Conservation (phyloP, 257 asterid genomes). For the Nicotiana undulata region DNA sequence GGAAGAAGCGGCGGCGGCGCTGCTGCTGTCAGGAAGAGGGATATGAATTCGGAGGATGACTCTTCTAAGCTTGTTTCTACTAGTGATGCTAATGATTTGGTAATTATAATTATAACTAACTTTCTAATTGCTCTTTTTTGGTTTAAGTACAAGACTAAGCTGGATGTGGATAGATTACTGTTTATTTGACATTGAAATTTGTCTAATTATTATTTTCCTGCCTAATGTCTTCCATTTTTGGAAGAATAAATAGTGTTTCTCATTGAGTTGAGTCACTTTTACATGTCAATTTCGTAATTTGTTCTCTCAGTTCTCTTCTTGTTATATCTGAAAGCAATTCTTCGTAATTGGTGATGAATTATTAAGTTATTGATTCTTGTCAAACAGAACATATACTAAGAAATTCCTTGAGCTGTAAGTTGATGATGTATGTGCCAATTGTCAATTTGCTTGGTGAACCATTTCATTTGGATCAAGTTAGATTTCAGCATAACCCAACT, state of each 20-base stretch:
- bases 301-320: neutral
- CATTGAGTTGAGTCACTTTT: neutral
- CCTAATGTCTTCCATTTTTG: neutral
- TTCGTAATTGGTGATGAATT: neutral
- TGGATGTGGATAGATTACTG: neutral
- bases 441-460: neutral
- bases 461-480: neutral
- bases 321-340: neutral
- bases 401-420: neutral
- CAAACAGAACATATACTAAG: neutral
- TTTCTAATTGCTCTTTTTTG: neutral
- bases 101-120: conserved; percentile 8
- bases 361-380: neutral
- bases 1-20: conserved; percentile 30
- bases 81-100: conserved; percentile 45
- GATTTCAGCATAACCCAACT: neutral
- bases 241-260: neutral
- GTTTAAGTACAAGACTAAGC: neutral
- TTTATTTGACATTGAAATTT: neutral
- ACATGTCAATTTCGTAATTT: neutral
- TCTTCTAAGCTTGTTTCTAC: conserved; percentile 42
- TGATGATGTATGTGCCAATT: neutral
- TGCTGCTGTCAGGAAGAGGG: conserved; percentile 44
- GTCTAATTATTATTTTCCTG: neutral
- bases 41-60: conserved; percentile 34